A percentile compares a stretch with the other conserved stretches of the same genome.
Conservation (phyloP, 2,329 filamentous ascomycete genomes). For the Sporothrix variecibatus region DNA sequence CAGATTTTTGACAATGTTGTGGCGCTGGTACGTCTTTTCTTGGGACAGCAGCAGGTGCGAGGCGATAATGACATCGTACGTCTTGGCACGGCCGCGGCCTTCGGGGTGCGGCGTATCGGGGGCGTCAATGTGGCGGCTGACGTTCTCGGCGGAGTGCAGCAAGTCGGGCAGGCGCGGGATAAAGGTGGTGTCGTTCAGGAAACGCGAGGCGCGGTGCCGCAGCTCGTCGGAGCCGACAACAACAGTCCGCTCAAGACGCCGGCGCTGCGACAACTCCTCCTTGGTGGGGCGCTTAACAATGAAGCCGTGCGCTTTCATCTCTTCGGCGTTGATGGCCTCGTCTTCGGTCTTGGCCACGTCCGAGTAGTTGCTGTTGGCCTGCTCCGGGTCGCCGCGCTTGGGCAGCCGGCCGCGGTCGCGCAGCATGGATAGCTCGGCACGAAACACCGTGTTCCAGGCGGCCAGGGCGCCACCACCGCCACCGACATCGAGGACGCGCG, state of each 20-base stretch:
- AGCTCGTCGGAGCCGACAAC: slow-evolving; percentile 75
- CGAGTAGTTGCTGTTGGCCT: too few species aligned
- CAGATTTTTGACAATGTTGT: slow-evolving; percentile 79
- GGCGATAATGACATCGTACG: slow-evolving; percentile 86
- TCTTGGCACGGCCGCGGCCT: slow-evolving; percentile 59
- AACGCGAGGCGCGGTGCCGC: slow-evolving; percentile 70
- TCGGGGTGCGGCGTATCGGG: slow-evolving; percentile 48
- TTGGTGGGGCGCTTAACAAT: not conserved
- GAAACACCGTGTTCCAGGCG: slow-evolving; percentile 76
- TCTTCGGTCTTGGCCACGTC: slow-evolving; percentile 51
- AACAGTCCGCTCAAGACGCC: slow-evolving; percentile 80
- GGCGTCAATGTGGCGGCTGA: slow-evolving; percentile 61
- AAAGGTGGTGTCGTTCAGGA: slow-evolving; percentile 89
- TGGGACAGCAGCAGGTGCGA: slow-evolving; percentile 79
- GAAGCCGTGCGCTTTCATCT: not conserved
- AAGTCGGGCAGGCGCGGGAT: slow-evolving; percentile 90
- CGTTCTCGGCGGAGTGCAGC: slow-evolving; percentile 63
- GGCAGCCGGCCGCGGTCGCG: slow-evolving; percentile 62
- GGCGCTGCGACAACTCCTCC: slow-evolving; percentile 51
- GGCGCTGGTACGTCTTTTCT: slow-evolving; percentile 74
- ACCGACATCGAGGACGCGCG: slow-evolving; percentile 73
- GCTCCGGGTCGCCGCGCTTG: not conserved
- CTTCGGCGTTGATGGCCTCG: slow-evolving; percentile 44
- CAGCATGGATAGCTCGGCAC: slow-evolving; percentile 78
- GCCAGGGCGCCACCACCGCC: slow-evolving; percentile 71